A percentile compares a stretch with the other conserved stretches of the same genome.
Conservation (phyloP, 2,329 filamentous ascomycete species). For the Aspergillus melleus region DNA sequence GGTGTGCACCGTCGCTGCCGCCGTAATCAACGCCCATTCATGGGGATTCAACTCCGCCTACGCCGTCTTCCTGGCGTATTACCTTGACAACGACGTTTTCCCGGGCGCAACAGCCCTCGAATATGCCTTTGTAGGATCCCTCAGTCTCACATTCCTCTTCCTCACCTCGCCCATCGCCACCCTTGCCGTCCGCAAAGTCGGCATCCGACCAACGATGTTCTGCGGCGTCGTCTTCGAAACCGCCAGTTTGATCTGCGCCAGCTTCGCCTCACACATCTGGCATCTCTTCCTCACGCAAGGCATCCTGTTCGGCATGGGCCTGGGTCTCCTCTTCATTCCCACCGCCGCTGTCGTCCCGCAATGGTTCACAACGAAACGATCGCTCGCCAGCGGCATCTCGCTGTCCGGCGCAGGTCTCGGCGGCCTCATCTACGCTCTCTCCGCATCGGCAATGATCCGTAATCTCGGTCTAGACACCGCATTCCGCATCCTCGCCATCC, state of each 20-base stretch:
- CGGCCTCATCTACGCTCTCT: constrained; percentile 38
- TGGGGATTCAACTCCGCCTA: constrained; percentile 30
- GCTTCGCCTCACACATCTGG: constrained; percentile 40
- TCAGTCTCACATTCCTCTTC: constrained; percentile 32
- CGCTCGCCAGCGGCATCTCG: constrained; percentile 44
- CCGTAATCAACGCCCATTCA: constrained; percentile 8
- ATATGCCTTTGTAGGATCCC: constrained; percentile 43
- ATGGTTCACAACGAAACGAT: constrained; percentile 43
- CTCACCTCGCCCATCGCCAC: constrained; percentile 27
- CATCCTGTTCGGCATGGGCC: constrained; percentile 39
- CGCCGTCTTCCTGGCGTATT: constrained; percentile 47
- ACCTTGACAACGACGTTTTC: constrained; percentile 37
- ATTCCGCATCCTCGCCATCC: constrained; percentile 38
- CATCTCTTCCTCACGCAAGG: constrained; percentile 46
- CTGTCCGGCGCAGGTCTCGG: constrained; percentile 43
- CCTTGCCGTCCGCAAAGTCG: constrained; percentile 18
- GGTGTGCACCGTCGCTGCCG: constrained; percentile 8
- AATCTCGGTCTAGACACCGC: constrained; percentile 40
- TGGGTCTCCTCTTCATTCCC: constrained; percentile 44
- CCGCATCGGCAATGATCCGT: constrained; percentile 39
- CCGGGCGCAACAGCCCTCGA: constrained; percentile 35
- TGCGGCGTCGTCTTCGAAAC: constrained; percentile 35
- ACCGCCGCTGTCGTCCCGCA: constrained; percentile 40
- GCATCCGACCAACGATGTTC: constrained; percentile 30
- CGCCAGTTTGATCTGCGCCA: constrained; percentile 37